Conservation (phyloP, 169 alveolate species). For the Neospora caninum region DNA sequence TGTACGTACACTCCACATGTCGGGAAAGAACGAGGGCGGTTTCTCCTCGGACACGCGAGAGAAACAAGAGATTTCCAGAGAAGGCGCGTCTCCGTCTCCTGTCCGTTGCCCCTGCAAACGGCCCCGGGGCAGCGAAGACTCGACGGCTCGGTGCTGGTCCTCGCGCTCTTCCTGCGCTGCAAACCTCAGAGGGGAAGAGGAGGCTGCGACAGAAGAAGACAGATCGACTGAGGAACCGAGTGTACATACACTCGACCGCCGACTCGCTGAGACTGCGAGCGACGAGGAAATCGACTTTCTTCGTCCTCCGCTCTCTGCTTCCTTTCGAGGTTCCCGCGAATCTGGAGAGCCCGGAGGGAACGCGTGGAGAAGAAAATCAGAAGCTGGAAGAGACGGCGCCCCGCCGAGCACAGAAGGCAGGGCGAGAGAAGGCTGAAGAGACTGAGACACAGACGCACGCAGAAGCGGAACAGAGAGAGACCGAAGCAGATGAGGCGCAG, state of each 20-base stretch:
- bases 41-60: neutral
- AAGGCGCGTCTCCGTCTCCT: neutral
- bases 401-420: neutral
- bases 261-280: constrained; percentile 23
- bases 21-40: constrained; percentile 48
- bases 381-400: neutral
- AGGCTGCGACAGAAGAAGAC: neutral
- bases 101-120: neutral
- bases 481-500: neutral
- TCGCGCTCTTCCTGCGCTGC: neutral
- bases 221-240: neutral
- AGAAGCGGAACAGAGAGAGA: neutral
- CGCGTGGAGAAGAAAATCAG: neutral
- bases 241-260: constrained; percentile 20
- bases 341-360: neutral
- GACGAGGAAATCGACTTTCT: neutral
- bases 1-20: constrained; percentile 59
- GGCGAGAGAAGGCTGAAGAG: neutral
- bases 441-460: neutral
- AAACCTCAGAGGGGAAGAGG: neutral
- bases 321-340: neutral
- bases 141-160: neutral
- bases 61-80: neutral
- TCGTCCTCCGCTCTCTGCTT: neutral
- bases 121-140: neutral